Evolutionary conservation across 1,139 yeast species (phyloP).

Genomic region (Blastobotrys ciferrii): DNA sequence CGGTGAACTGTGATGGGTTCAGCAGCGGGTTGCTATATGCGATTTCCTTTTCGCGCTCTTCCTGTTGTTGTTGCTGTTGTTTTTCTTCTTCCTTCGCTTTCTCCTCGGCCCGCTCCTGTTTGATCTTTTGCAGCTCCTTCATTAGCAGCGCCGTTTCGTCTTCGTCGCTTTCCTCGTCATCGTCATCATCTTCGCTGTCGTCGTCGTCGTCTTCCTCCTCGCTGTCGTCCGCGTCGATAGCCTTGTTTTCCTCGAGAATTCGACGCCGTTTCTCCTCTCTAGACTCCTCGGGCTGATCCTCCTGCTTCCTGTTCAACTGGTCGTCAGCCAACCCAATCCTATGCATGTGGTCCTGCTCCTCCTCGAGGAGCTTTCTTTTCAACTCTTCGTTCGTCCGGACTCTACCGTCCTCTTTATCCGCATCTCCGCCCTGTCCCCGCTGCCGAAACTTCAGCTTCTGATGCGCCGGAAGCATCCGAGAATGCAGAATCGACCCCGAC

Average conservation of each 20-base stretch:
- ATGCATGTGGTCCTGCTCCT: conserved; percentile 15
- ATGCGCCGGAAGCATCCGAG: conserved; percentile 71
- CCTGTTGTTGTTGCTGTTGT: conserved; percentile 34
- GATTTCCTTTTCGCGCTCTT: conserved; percentile 38
- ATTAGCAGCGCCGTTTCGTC: conserved; percentile 41
- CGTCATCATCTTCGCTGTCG: conserved; percentile 28
- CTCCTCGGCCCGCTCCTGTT: conserved; percentile 44
- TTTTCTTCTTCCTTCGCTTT: conserved; percentile 36
- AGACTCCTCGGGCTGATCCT: conserved; percentile 11
- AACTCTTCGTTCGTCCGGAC: conserved; percentile 22
- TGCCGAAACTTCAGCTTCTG: conserved; percentile 59
- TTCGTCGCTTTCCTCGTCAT: conserved; percentile 20
- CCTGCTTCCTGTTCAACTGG: conserved; percentile 13
- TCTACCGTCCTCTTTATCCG: conserved; percentile 23
- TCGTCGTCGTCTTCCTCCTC: conserved; percentile 29
- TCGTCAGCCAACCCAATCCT: conserved; percentile 19
- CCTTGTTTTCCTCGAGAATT: conserved; percentile 27
- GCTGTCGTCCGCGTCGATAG: conserved; percentile 22
- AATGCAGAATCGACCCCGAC: conserved; percentile 54
- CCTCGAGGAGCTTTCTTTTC: conserved; percentile 23
- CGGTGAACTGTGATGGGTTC: conserved; percentile 28
- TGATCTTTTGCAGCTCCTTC: conserved; percentile 55
- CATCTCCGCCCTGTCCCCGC: conserved; percentile 37
- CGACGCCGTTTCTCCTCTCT: conserved; percentile 29
- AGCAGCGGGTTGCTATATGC: conserved; percentile 48